Conservation (phyloP, 2,329 filamentous ascomycete genomes). For the Mariannaea elegans region DNA sequence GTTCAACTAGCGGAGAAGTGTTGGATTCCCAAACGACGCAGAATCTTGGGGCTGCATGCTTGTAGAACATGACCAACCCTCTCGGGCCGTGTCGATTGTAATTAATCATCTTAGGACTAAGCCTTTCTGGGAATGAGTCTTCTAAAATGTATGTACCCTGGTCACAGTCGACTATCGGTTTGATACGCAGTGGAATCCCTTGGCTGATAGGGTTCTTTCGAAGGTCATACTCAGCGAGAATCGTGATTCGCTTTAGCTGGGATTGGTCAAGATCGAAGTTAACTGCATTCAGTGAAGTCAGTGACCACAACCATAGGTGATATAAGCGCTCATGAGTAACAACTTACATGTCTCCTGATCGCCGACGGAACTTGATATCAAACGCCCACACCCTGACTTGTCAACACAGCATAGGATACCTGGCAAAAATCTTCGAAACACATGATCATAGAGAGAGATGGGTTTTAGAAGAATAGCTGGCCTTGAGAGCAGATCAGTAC, state of each 20-base stretch:
- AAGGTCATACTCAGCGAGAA: slow-evolving; percentile 13
- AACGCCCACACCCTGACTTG: slow-evolving; percentile 1
- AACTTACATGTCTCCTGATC: background rate
- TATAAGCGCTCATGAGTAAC: too few relatives aligned
- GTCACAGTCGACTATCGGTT: slow-evolving; percentile 4
- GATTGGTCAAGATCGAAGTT: slow-evolving; percentile 8
- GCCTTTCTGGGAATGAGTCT: slow-evolving; percentile 10
- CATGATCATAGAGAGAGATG: background rate
- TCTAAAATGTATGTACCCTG: slow-evolving; percentile 1
- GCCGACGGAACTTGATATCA: background rate
- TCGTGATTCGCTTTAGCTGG: background rate
- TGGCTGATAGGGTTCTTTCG: slow-evolving; percentile 7
- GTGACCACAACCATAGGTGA: background rate
- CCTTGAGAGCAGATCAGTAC: background rate
- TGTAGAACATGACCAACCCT: slow-evolving; percentile 19
- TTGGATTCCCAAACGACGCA: slow-evolving; percentile 13
- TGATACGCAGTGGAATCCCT: slow-evolving; percentile 9
- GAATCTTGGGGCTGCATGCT: slow-evolving; percentile 7
- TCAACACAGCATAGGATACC: slow-evolving; percentile 12
- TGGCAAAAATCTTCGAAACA: slow-evolving; percentile 13
- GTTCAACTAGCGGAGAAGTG: background rate
- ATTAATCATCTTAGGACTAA: background rate
- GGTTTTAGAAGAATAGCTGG: slow-evolving; percentile 13
- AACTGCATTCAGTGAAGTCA: background rate
- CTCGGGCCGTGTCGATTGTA: background rate